Evolutionary conservation across 805 yeast species (phyloP).

Genomic region (Brettanomyces naardenensis): DNA sequence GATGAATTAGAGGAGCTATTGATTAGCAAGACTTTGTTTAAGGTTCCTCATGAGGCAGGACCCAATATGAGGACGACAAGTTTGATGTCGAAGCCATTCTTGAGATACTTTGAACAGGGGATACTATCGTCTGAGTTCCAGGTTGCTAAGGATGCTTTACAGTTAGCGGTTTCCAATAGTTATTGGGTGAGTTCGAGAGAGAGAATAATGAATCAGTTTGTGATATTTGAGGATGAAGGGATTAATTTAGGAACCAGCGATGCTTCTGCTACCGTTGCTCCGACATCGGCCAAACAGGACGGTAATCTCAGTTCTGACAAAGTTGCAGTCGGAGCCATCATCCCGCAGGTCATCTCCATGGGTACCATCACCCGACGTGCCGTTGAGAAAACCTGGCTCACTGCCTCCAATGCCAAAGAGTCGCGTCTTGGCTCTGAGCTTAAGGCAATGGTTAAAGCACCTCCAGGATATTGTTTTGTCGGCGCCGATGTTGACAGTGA

Average conservation of each 20-base stretch:
- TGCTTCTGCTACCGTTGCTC: too few relatives aligned
- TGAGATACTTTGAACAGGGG: slow-evolving; percentile 66
- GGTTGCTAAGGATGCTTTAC: slow-evolving; percentile 69
- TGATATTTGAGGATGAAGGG: slow-evolving; percentile 44
- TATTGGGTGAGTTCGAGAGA: slow-evolving; percentile 93
- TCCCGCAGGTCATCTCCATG: slow-evolving; percentile 85
- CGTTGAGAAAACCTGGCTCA: slow-evolving; percentile 95
- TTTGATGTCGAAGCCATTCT: slow-evolving; percentile 69
- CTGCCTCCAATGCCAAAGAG: slow-evolving; percentile 90
- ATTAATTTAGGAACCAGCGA: too few relatives aligned
- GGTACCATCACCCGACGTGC: slow-evolving; percentile 96
- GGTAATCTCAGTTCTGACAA: slow-evolving; percentile 7
- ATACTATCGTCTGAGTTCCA: slow-evolving; percentile 61
- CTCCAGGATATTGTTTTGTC: slow-evolving; percentile 81
- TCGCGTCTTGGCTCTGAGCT: slow-evolving; percentile 88
- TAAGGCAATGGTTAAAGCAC: slow-evolving; percentile 80
- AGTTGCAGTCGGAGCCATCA: slow-evolving; percentile 52
- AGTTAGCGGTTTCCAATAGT: slow-evolving; percentile 71
- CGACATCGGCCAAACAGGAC: slow-evolving; percentile 1
- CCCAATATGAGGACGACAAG: slow-evolving; percentile 63
- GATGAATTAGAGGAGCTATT: slow-evolving; percentile 4
- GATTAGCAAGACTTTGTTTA: slow-evolving; percentile 33
- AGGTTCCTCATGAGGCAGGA: slow-evolving; percentile 87
- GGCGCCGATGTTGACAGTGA: slow-evolving; percentile 99
- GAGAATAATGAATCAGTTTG: slow-evolving; percentile 78